Evolutionary conservation across 2,329 filamentous ascomycete species (phyloP).

Genomic region (Paecilomyces variotii): DNA sequence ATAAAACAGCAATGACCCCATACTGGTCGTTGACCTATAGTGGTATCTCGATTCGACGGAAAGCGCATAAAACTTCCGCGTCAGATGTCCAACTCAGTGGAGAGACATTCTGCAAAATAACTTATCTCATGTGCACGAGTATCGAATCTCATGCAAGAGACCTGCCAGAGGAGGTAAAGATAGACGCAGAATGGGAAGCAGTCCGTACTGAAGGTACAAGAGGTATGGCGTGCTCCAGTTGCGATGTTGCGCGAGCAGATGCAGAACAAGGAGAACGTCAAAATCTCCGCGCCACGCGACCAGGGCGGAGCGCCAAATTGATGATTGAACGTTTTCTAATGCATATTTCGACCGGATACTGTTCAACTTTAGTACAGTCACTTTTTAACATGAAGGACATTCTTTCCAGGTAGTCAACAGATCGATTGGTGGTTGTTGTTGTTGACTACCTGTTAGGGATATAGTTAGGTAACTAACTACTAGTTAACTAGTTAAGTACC

Average conservation of each 20-base stretch:
- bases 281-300: background rate
- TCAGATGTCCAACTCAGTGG: background rate
- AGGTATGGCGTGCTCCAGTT: background rate
- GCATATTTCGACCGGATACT: background rate
- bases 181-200: background rate
- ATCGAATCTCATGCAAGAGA: background rate
- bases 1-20: background rate
- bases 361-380: background rate
- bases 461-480: too few species aligned
- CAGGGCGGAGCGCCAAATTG: background rate
- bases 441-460: too few species aligned
- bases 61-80: background rate
- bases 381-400: background rate
- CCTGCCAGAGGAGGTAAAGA: background rate
- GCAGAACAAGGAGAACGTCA: background rate
- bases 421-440: too few species aligned
- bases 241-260: background rate
- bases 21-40: background rate
- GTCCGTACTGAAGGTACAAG: background rate
- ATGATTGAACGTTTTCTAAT: background rate
- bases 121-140: background rate
- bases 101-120: background rate
- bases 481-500: too few species aligned
- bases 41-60: background rate
- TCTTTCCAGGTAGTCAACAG: too few species aligned